Base-by-base conservation (phyloP, 257 asterid species). In the Lantana camara region DNA sequence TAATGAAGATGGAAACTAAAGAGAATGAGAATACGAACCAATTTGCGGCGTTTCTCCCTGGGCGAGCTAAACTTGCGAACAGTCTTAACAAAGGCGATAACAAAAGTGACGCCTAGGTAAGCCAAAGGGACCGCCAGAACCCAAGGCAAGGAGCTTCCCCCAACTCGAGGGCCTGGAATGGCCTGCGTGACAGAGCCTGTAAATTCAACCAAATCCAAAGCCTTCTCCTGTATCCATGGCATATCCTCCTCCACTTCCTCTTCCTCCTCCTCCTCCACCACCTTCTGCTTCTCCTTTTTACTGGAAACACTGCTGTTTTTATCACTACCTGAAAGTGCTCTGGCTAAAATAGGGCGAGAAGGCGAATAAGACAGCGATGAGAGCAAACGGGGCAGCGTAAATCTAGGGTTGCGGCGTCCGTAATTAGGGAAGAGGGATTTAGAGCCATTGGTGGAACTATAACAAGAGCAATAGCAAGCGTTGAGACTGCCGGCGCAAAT, bases 211-310 rank as follows among this genome's bases (percentile, higher is more conserved):
- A 90, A 63, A 77, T 93, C 99, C 80, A 93, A 55, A 20, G 99
- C 99, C 85, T 93, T 93, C 79, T 93, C 99, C 79, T 87, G 97
- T 67, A 93, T 85, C 99, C 99, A 93, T 1, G 99, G 97, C 71
- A 93, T 41, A 49, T 89, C 97, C 84, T 93, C 99, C 32, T 27
- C 32, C 32, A 27, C 32, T 75, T 93, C 97, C 20, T 79, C 95
- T 61, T 86, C 95, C 69, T 75, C 86, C 44, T 69, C 87, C 51
- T 66, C 78, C 60, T 61, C 78, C 67, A 45, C 83, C 40, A 50
- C 78, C 51, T 30, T 73, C 60, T 59, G 57, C 29, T 61, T 70
- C 32, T 69, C 79, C 57, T 69, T 73, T 35, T 69, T 73, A 41
- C 56, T 22, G 52, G 64, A 41, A 23, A 40, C 8, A 34, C 15